Percentiles rank a stretch among this genome's conserved stretches.
Conservation (phyloP, 1,139 yeast species). For the Geotrichum australiense region DNA sequence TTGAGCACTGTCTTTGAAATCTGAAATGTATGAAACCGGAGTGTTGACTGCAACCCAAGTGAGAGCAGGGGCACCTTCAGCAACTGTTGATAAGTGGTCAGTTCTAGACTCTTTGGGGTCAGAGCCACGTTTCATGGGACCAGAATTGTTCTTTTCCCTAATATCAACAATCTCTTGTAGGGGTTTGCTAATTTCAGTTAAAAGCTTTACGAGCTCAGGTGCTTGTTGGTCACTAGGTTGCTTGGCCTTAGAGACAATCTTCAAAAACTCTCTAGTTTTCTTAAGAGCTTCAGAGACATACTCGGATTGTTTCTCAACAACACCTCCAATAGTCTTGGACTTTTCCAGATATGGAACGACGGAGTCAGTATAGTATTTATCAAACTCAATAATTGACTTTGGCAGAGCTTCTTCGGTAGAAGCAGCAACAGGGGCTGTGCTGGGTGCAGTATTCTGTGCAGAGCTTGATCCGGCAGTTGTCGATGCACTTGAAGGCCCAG, state of each 20-base stretch:
- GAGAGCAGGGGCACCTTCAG: slow-evolving; percentile 84
- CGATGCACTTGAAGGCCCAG: slow-evolving; percentile 18
- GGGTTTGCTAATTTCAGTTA: slow-evolving; percentile 60
- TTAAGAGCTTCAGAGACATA: slow-evolving; percentile 51
- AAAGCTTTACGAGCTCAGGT: slow-evolving; percentile 48
- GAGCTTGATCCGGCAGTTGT: slow-evolving; percentile 18
- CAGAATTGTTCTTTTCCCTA: slow-evolving; percentile 67
- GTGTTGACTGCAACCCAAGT: slow-evolving; percentile 84
- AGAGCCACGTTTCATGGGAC: too few relatives aligned
- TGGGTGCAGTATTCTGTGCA: slow-evolving; percentile 16
- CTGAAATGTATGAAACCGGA: slow-evolving; percentile 66
- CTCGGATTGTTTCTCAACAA: slow-evolving; percentile 19
- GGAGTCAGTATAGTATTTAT: slow-evolving; percentile 44
- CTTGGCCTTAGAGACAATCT: slow-evolving; percentile 51
- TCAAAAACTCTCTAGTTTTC: slow-evolving; percentile 52
- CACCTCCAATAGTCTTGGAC: slow-evolving; percentile 16
- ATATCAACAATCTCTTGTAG: slow-evolving; percentile 53
- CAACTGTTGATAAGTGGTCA: slow-evolving; percentile 72
- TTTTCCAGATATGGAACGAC: slow-evolving; percentile 47
- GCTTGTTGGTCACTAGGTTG: slow-evolving; percentile 54
- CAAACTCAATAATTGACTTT: slow-evolving; percentile 41
- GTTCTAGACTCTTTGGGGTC: too few relatives aligned
- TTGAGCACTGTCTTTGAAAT: slow-evolving; percentile 84
- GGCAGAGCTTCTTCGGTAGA: slow-evolving; percentile 22
- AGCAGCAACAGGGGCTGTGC: slow-evolving; percentile 22